These are phyloP conservation scores for Pestalotiopsis sp. DNA, from an alignment of 2,329 filamentous ascomycete genomes.

Conservation along the genomic window DNA sequence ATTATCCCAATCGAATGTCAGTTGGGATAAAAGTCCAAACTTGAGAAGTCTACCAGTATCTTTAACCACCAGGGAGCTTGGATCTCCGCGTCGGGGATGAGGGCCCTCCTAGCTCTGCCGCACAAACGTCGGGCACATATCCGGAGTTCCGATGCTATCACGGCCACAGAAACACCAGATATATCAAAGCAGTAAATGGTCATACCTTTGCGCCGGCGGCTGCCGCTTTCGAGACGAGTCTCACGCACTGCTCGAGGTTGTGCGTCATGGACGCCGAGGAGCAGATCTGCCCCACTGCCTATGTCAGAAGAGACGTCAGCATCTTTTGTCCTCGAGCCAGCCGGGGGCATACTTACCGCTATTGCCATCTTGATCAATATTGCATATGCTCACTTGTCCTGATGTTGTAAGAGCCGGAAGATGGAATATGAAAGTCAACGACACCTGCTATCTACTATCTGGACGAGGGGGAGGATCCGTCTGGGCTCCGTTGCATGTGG, in stretches of 20 bases:
- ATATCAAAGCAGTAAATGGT: slow-evolving; percentile 4
- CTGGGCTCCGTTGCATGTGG: background rate
- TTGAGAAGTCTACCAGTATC: too few relatives aligned
- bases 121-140: background rate
- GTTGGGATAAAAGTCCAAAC: too few relatives aligned
- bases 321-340: too few relatives aligned
- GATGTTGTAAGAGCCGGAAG: background rate
- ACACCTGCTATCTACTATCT: background rate
- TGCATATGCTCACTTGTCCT: background rate
- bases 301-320: slow-evolving; percentile 7
- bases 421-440: background rate
- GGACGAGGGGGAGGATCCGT: background rate
- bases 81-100: too few relatives aligned
- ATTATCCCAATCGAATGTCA: background rate
- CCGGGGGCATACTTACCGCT: background rate
- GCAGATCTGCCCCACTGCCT: slow-evolving; percentile 91
- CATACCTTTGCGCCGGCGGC: slow-evolving; percentile 76
- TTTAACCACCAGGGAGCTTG: too few relatives aligned
- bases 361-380: background rate
- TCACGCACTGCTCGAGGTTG: slow-evolving; percentile 79
- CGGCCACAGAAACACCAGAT: background rate
- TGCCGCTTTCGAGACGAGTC: slow-evolving; percentile 72
- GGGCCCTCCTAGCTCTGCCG: background rate
- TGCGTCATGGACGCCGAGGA: slow-evolving; percentile 77
- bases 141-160: background rate